Percentiles rank a stretch among this genome's conserved stretches.
phyloP scores from a whole-genome alignment of 345 rosid species.

The Dimocarpus longan region DNA sequence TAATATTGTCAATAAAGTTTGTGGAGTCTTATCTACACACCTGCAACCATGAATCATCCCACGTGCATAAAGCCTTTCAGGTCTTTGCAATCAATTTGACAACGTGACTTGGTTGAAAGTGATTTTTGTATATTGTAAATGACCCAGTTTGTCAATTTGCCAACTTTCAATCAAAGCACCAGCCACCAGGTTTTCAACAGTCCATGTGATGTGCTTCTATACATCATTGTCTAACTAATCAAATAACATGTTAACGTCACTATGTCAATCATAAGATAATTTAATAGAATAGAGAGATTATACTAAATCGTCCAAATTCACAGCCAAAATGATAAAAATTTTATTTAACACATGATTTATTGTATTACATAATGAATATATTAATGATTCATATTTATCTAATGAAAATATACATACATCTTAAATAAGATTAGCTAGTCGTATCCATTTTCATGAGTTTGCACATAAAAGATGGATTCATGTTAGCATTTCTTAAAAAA shows the following conservation, averaged over 20 bases:
- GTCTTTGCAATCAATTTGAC: background rate
- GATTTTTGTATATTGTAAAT: background rate
- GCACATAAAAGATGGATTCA: background rate
- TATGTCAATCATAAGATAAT: no score
- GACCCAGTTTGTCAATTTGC: background rate
- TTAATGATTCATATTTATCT: no score
- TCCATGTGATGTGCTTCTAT: background rate
- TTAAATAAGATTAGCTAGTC: no score
- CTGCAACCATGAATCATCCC: background rate
- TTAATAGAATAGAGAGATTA: no score
- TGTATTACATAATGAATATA: no score
- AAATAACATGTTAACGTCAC: background rate
- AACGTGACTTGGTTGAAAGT: background rate
- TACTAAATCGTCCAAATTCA: no score
- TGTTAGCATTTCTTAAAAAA: background rate
- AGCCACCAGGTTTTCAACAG: background rate
- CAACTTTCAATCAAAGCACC: no score
- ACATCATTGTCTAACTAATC: background rate
- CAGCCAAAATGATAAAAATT: no score
- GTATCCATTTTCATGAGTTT: background rate
- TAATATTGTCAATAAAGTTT: background rate
- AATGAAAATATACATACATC: no score
- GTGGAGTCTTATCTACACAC: background rate
- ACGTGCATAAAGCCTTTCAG: constrained; percentile 8
- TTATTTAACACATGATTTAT: no score